Evolutionary conservation across 1,284 basidiomycete species (phyloP), one percentile per base, ranked within the genome.

Genomic region (Pseudozyma flocculosa): DNA sequence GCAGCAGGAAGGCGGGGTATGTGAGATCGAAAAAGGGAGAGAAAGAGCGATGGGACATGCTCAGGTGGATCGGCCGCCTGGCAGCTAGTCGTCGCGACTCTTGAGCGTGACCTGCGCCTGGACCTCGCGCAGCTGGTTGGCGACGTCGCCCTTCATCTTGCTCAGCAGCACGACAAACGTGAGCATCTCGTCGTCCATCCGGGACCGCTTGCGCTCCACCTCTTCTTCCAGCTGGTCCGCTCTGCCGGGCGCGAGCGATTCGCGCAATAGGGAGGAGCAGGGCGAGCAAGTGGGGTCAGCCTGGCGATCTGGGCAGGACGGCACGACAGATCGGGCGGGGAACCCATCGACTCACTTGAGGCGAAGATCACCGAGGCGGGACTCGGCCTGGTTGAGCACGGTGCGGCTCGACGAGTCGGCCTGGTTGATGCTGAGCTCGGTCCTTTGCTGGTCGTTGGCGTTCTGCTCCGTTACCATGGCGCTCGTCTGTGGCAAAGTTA

Each of bases 141-240:
- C 57, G 19, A 66, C 63, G 30, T 66, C 59, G 39, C 54, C 63
- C 52, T 61, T 66, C 58, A 66, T 61, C 63, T 66, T 61, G 63
- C 58, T 58, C 11, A 66, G 48, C 13, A 61, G 52, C 40, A 61
- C 54, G 40, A 66, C 59, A 55, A 61, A 58, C 43, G 55, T 66
- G 46, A 61, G 59, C 63, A 66, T 66, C 49, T 66, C 63, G 23
- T 66, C 63, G 48, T 66, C 58, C 63, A 66, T 61, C 15, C 52
- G 48, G n/a, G 51, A 53, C 37, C 59, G 51, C 36, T 66, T 56
- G 37, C 51, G 54, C 37, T 50, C 57, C 54, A 59, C 57, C 24
- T 66, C 63, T 22, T 66, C 63, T 45, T 61, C 59, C 44, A 58
- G 57, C 51, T 66, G 63, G 38, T 66, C 58, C 26, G 63, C 54